Conservation (phyloP, 768 basidiomycete genomes). For the Tulasnella sp. region DNA sequence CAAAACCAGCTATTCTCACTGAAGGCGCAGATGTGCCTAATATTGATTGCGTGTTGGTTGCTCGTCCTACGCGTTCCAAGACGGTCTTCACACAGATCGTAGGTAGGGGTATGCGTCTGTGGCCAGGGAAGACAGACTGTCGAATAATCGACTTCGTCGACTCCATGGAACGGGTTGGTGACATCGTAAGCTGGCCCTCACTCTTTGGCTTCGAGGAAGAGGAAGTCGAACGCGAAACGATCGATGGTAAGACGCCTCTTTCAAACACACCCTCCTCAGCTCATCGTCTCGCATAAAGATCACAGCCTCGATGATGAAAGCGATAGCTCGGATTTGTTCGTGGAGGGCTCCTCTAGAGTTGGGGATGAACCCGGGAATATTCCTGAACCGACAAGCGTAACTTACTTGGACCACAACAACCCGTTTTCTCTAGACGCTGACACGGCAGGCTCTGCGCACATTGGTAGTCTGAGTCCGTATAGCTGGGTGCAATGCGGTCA, state of each 20-base stretch:
- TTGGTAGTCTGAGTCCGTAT: constrained; percentile 40
- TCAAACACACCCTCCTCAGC: background rate
- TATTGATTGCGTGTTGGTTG: constrained; percentile 81
- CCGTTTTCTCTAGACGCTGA: constrained; percentile 44
- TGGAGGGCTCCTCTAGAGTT: constrained; percentile 12
- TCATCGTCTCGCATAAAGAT: too few relatives aligned
- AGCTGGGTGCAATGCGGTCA: constrained; percentile 76
- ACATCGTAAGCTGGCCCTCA: constrained; percentile 66
- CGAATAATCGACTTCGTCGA: constrained; percentile 88
- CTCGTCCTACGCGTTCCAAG: constrained; percentile 75
- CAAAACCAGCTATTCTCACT: constrained; percentile 61
- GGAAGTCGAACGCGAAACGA: too few relatives aligned
- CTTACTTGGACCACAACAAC: constrained; percentile 64
- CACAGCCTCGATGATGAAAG: background rate
- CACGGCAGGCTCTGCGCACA: constrained; percentile 37
- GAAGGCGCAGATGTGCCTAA: constrained; percentile 94
- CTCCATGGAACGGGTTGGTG: constrained; percentile 49
- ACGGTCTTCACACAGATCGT: constrained; percentile 95
- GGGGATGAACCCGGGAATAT: constrained; percentile 19
- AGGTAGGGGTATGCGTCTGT: constrained; percentile 82
- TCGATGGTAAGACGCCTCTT: constrained; percentile 40
- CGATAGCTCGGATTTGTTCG: background rate
- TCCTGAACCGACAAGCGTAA: constrained; percentile 49
- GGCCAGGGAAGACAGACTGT: constrained; percentile 75
- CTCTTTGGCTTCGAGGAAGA: constrained; percentile 75